These are phyloP conservation scores for Aureobasidium uvarum DNA, from an alignment of 2,329 filamentous ascomycete genomes.

Conservation along the genomic window DNA sequence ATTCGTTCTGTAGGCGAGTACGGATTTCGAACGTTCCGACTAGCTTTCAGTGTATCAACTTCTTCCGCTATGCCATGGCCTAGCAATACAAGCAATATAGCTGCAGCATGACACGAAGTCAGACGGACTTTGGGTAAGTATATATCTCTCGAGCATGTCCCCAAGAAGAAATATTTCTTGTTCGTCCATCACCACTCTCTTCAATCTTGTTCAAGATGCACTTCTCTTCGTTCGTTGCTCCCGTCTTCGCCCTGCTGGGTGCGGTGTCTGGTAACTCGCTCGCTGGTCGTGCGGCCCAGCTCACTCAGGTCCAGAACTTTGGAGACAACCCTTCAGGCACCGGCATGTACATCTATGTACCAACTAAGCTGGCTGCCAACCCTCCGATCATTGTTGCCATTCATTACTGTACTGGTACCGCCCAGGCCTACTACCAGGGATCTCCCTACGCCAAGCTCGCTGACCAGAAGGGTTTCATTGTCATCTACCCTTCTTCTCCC, in stretches of 20 bases:
- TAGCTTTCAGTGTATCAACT: constrained; percentile 8
- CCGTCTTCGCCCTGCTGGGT: constrained; percentile 14
- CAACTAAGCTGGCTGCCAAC: constrained; percentile 29
- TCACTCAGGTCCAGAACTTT: constrained; percentile 17
- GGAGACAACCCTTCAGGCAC: constrained; percentile 18
- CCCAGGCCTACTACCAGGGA: constrained; percentile 49
- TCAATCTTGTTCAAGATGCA: background rate
- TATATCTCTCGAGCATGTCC: background rate
- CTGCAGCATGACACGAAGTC: constrained; percentile 1
- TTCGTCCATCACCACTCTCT: background rate
- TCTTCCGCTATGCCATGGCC: background rate
- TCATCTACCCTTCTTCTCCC: constrained; percentile 57
- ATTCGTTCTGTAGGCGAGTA: background rate
- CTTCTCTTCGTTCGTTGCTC: constrained; percentile 17
- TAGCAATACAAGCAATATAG: constrained; percentile 12
- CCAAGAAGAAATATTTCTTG: background rate
- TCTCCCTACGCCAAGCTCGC: constrained; percentile 51
- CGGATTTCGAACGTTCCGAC: constrained; percentile 10
- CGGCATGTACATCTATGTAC: constrained; percentile 29
- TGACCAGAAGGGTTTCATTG: constrained; percentile 57
- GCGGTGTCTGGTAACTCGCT: constrained; percentile 10
- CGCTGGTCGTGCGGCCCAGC: constrained; percentile 20
- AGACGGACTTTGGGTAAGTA: background rate
- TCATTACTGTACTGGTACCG: constrained; percentile 59
- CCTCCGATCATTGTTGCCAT: constrained; percentile 33